These are phyloP conservation scores for Herpetomonas samuelpessoai DNA, from an alignment of 208 protist species.

Conservation along the genomic window DNA sequence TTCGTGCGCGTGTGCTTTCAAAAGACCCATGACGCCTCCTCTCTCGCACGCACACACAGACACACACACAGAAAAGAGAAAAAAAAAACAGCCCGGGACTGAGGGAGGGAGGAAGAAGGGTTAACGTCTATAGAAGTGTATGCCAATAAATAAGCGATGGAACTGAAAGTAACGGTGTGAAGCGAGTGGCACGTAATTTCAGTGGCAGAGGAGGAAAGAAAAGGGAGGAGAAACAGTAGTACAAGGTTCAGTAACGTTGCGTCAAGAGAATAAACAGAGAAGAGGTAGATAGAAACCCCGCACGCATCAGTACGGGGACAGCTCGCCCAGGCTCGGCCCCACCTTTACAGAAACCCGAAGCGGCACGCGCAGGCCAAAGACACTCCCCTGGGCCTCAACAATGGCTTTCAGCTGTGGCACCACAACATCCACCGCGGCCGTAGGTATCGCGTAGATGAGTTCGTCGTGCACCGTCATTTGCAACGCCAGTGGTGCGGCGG, in stretches of 20 bases:
- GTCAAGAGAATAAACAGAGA: too few species aligned
- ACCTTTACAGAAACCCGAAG: conserved; percentile 58
- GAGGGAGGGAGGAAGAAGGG: neutral
- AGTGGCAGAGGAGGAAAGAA: too few species aligned
- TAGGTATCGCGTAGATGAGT: conserved; percentile 70
- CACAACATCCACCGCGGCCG: conserved; percentile 24
- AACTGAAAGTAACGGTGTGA: too few species aligned
- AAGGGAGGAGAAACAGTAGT: too few species aligned
- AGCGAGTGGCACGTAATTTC: too few species aligned
- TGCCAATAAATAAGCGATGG: too few species aligned
- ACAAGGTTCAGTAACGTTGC: too few species aligned
- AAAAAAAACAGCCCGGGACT: neutral
- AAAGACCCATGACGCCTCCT: too few species aligned
- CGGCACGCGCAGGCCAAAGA: conserved; percentile 41
- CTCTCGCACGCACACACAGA: conserved; percentile 2
- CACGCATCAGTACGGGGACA: conserved; percentile 12
- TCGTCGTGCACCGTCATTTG: conserved; percentile 82
- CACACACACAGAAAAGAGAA: neutral
- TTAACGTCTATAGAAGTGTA: neutral
- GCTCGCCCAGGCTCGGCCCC: conserved; percentile 45
- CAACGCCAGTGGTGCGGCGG: conserved; percentile 50
- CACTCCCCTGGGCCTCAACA: conserved; percentile 39
- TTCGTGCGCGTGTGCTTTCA: too few species aligned
- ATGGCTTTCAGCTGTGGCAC: conserved; percentile 44
- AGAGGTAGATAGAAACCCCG: too few species aligned